Base-by-base conservation (phyloP, 1,284 basidiomycete genomes). In the Leucoagaricus sp. region DNA sequence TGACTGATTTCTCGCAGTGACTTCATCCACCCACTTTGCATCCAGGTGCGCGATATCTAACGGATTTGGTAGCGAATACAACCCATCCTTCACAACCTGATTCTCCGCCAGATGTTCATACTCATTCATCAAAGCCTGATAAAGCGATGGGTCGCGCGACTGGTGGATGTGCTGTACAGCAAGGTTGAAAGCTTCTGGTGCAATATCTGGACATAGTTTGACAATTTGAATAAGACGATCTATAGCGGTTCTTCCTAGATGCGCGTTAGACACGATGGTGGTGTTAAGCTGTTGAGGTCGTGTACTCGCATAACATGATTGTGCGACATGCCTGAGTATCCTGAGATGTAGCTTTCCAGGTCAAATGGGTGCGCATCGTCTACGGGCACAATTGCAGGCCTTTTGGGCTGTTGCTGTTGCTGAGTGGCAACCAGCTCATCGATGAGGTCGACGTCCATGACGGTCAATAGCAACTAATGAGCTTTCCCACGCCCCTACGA, bases 361-460 rank as follows among this genome's bases (percentile, higher is more conserved):
- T 93, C 91, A 66, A 91, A 92, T 2, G 91, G 89, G 67, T 91
- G 89, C 0, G 79, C 77, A 52, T 89, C 87, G 68, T 91, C 87
- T 12, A 91, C 79, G 15, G 76, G 73, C 4, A 81, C 75, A 28
- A 74, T 58, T 48, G 66, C 53, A 21, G 57, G 58, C 46, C 59
- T 65, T 54, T 58, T 63, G 9, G 48, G 34, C 13, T 55, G 47
- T 19, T 56, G 63, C 25, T 56, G 25, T 3, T 63, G 59, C 17
- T 48, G 58, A 33, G 60, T 58, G 21, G 61, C 58, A 15, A 59
- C 58, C 1, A 44, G 50, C 42, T 69, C 66, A 19, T 70, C 69
- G 45, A 65, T 62, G 21, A 66, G 59, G 34, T 69, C 69, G 62
- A 71, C 65, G 48, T 64, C 63, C 63, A 63, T 63, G 42, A 25